Evolutionary conservation across 169 alveolate genomes (phyloP).

Genomic region (Plasmodium gaboni): DNA sequence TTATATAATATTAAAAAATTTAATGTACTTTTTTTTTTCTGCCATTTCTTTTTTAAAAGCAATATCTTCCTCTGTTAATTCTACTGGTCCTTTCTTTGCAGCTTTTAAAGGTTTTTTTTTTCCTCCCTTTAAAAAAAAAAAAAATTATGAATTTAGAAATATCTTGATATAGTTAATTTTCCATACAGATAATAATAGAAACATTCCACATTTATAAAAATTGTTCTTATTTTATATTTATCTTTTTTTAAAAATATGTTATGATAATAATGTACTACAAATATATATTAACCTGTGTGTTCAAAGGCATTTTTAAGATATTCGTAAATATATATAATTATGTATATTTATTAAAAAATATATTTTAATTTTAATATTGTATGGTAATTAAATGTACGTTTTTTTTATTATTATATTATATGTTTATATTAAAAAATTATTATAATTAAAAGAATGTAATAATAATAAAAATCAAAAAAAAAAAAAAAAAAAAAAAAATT

Average conservation of each 20-base stretch:
- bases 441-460: no score
- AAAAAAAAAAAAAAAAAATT: not conserved
- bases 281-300: constrained; percentile 32
- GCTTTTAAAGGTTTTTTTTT: constrained; percentile 66
- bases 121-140: constrained; percentile 50
- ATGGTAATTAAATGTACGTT: no score
- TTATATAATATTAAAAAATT: not conserved
- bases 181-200: not conserved
- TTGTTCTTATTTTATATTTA: not conserved
- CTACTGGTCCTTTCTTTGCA: constrained; percentile 60
- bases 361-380: no score
- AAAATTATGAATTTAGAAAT: not conserved
- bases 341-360: no score
- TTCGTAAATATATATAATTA: not conserved
- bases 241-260: not conserved
- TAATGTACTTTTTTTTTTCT: constrained; percentile 51
- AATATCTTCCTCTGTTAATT: constrained; percentile 66
- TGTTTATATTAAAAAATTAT: no score
- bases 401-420: no score
- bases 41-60: constrained; percentile 75
- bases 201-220: not conserved
- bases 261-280: not conserved
- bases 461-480: not conserved
- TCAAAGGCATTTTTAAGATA: constrained; percentile 39
- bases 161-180: no score